Conservation (phyloP, 306 rosid species). For the Quercus glauca region DNA sequence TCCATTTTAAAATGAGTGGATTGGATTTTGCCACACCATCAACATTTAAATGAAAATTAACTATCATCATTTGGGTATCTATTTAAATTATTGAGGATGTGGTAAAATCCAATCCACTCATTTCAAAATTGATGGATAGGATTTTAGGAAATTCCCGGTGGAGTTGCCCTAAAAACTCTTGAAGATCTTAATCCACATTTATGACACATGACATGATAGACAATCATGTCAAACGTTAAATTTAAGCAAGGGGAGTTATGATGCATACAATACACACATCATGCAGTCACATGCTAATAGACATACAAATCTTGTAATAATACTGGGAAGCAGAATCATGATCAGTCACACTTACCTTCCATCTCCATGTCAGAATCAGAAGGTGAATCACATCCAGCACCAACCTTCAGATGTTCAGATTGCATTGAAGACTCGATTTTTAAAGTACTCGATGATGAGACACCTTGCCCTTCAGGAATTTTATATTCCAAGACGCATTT, state of each 20-base stretch:
- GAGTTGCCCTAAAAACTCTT: no score
- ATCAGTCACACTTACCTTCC: constrained; percentile 67
- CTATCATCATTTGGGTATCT: no score
- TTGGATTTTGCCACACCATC: no score
- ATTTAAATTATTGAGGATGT: no score
- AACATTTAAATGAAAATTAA: no score
- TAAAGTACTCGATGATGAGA: constrained; percentile 16
- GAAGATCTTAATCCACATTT: background rate
- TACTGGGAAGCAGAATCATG: background rate
- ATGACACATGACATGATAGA: background rate
- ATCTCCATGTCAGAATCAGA: constrained; percentile 96
- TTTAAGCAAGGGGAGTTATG: background rate
- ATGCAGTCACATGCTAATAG: background rate
- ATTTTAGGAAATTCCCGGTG: no score
- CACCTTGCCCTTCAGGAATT: constrained; percentile 25
- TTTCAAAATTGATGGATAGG: no score
- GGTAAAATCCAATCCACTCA: no score
- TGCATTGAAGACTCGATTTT: constrained; percentile 18
- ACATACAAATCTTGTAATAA: background rate
- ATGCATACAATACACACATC: background rate
- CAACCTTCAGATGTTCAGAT: constrained; percentile 25
- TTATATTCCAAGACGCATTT: constrained; percentile 40
- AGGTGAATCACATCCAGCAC: constrained; percentile 37
- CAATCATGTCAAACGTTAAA: background rate
- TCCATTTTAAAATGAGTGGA: no score